These are phyloP conservation scores for Claviceps pazoutovae DNA, from an alignment of 2,329 filamentous ascomycete species.

Conservation along the genomic window DNA sequence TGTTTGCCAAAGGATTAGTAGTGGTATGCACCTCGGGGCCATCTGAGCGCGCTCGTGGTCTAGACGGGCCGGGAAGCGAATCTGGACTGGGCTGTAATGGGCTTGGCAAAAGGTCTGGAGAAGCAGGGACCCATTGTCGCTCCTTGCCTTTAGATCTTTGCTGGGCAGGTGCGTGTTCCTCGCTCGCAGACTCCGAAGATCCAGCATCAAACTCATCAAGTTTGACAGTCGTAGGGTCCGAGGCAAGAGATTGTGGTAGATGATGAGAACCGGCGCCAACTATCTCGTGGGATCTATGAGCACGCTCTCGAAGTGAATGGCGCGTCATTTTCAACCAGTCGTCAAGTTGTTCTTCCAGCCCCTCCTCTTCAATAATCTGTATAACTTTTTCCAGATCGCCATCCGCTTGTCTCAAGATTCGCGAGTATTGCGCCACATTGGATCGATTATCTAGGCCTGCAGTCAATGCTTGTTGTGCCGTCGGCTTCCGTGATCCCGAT, in stretches of 20 bases:
- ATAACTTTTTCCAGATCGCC: slow-evolving; percentile 46
- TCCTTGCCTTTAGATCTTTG: slow-evolving; percentile 15
- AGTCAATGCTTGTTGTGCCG: not conserved
- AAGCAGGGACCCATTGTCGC: slow-evolving; percentile 5
- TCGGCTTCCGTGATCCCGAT: not conserved
- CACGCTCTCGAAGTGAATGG: slow-evolving; percentile 15
- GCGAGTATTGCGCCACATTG: slow-evolving; percentile 25
- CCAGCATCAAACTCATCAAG: not conserved
- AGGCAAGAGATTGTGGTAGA: not conserved
- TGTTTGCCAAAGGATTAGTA: slow-evolving; percentile 41
- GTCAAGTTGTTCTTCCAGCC: slow-evolving; percentile 41
- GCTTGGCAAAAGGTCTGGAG: slow-evolving; percentile 4
- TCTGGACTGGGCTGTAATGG: slow-evolving; percentile 5
- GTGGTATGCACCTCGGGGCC: slow-evolving; percentile 31
- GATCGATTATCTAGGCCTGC: slow-evolving; percentile 9
- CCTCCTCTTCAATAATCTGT: slow-evolving; percentile 46
- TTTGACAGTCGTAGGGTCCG: not conserved
- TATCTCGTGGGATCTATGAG: not conserved
- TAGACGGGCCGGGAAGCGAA: slow-evolving; percentile 12
- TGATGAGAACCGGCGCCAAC: not conserved
- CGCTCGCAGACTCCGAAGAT: not conserved
- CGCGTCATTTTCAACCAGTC: slow-evolving; percentile 45
- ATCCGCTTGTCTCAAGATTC: slow-evolving; percentile 44
- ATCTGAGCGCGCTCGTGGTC: slow-evolving; percentile 43
- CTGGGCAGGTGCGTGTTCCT: not conserved